Percentiles rank a stretch among this genome's conserved stretches.
phyloP scores from a whole-genome alignment of 2,329 filamentous ascomycete species.

The Lasiodiplodia hormozganensis region DNA sequence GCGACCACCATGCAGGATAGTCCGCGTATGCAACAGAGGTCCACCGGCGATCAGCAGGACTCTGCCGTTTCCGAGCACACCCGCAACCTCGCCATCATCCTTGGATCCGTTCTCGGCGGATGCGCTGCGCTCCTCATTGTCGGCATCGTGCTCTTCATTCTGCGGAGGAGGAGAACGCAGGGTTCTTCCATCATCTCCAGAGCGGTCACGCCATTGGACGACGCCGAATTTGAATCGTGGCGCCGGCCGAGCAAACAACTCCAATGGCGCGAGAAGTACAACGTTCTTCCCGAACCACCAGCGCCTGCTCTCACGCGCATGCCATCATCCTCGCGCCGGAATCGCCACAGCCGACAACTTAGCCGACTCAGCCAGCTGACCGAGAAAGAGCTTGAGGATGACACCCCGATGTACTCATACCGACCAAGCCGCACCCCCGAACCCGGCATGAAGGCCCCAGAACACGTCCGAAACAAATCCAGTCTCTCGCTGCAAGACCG shows the following conservation, averaged over 20 bases:
- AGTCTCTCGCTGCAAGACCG: conserved; percentile 43
- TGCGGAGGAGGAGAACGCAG: conserved; percentile 40
- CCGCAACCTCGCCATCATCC: conserved; percentile 45
- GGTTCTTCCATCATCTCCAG: conserved; percentile 43
- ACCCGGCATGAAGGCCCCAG: neutral
- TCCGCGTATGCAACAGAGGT: conserved; percentile 4
- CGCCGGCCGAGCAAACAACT: conserved; percentile 47
- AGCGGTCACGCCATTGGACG: conserved; percentile 48
- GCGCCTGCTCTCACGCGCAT: conserved; percentile 27
- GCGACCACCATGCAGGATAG: conserved; percentile 11
- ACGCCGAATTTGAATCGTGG: conserved; percentile 51
- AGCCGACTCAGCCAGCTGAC: conserved; percentile 10
- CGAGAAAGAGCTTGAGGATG: conserved; percentile 32
- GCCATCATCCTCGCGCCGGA: conserved; percentile 14
- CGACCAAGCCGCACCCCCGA: conserved; percentile 15
- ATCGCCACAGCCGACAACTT: conserved; percentile 8
- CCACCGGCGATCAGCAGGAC: conserved; percentile 13
- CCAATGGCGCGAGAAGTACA: conserved; percentile 41
- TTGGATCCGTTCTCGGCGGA: conserved; percentile 43
- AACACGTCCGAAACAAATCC: conserved; percentile 28
- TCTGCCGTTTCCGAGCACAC: conserved; percentile 11
- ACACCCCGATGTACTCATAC: conserved; percentile 35
- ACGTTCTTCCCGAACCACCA: conserved; percentile 26
- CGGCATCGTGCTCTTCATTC: conserved; percentile 42
- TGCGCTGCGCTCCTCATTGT: conserved; percentile 40